Percentiles rank a stretch among this genome's conserved stretches.
phyloP scores from a whole-genome alignment of 441 rosid genomes.

The Erodium moschatum region DNA sequence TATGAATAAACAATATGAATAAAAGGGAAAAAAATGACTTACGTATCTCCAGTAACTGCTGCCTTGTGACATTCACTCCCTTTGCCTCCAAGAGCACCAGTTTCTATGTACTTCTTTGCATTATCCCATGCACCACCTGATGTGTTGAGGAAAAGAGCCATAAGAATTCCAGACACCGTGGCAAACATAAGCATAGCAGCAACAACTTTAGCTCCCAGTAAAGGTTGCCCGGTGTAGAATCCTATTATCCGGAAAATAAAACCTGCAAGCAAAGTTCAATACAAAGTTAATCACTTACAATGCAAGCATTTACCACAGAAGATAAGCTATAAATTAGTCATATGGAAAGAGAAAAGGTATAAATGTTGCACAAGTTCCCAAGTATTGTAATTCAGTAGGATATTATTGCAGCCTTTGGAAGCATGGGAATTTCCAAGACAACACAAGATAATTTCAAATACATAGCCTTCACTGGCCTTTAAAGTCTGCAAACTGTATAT shows the following conservation, averaged over 20 bases:
- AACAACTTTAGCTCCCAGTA: conserved; percentile 96
- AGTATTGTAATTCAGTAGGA: no score
- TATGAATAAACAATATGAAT: no score
- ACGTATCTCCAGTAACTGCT: conserved; percentile 95
- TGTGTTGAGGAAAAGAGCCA: conserved; percentile 97
- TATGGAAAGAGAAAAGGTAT: background rate
- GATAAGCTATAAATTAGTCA: background rate
- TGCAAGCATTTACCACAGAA: background rate
- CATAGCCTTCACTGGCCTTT: no score
- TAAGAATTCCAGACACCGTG: conserved; percentile 87
- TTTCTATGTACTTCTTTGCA: conserved; percentile 90
- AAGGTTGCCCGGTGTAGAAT: conserved; percentile 76
- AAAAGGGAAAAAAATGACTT: conserved; percentile 27
- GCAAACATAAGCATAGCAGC: conserved; percentile 93
- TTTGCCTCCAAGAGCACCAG: conserved; percentile 93
- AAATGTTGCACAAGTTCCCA: background rate
- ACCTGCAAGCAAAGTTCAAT: conserved; percentile 33
- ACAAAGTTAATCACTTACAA: no score
- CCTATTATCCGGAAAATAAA: conserved; percentile 75
- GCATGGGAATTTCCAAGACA: no score
- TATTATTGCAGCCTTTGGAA: no score
- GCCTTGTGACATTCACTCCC: conserved; percentile 96
- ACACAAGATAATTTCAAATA: no score
- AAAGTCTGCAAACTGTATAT: no score
- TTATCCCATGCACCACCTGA: conserved; percentile 99